A percentile compares a stretch with the other conserved stretches of the same genome.
Evolutionary conservation across 495 filamentous ascomycete species (phyloP).

Genomic region (Trichoderma asperelloides): DNA sequence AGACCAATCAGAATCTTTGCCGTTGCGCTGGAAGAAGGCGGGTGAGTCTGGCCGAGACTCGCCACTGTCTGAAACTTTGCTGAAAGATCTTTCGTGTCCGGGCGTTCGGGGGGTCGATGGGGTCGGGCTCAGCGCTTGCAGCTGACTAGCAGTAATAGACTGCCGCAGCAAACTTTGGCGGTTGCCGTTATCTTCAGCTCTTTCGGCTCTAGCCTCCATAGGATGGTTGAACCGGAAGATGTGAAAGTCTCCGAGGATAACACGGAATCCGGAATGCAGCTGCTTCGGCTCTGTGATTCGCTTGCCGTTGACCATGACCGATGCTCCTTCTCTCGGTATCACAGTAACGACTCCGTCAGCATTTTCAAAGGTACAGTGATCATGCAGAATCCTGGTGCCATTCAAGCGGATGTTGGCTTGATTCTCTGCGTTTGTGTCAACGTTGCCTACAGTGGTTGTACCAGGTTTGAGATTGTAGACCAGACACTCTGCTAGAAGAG

Average conservation of each 20-base stretch:
- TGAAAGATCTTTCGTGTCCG: constrained; percentile 68
- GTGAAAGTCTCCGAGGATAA: constrained; percentile 97
- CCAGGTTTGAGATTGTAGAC: constrained; percentile 98
- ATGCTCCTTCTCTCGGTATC: constrained; percentile 78
- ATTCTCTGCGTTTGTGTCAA: constrained; percentile 66
- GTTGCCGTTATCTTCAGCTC: constrained; percentile 52
- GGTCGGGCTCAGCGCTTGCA: constrained; percentile 52
- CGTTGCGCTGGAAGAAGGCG: constrained; percentile 52
- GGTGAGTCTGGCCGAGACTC: constrained; percentile 76
- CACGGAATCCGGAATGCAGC: constrained; percentile 82
- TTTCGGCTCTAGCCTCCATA: constrained; percentile 85
- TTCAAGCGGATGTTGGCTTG: constrained; percentile 86
- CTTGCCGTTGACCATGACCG: constrained; percentile 95
- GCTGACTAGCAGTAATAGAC: constrained; percentile 72
- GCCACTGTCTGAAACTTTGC: constrained; percentile 41
- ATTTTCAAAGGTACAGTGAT: constrained; percentile 87
- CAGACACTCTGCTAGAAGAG: constrained; percentile 88
- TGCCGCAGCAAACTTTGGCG: constrained; percentile 74
- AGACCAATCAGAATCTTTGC: constrained; percentile 90
- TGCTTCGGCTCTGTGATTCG: constrained; percentile 74
- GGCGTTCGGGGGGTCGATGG: constrained; percentile 29
- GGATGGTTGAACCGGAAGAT: constrained; percentile 99
- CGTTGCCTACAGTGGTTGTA: constrained; percentile 85
- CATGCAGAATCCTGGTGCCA: constrained; percentile 80
- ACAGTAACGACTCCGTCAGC: constrained; percentile 88